These are phyloP conservation scores for Streptanthus diversifolius DNA, from an alignment of 345 rosid genomes.

Conservation along the genomic window DNA sequence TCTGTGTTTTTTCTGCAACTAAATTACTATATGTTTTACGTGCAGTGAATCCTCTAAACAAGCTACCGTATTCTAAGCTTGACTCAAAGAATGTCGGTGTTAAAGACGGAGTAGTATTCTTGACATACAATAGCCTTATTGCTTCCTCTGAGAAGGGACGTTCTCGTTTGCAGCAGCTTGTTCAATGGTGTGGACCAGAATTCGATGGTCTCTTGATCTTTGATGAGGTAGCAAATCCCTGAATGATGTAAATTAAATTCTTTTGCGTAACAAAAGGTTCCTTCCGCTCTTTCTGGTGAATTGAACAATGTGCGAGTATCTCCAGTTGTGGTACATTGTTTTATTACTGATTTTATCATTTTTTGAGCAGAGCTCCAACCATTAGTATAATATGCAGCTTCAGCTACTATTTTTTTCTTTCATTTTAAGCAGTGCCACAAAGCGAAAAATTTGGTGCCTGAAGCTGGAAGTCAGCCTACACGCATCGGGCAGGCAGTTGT, in stretches of 20 bases:
- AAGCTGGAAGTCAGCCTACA: constrained; percentile 98
- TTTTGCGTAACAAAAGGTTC: not conserved
- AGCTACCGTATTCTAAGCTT: constrained; percentile 94
- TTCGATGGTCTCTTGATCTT: constrained; percentile 89
- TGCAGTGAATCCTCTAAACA: constrained; percentile 97
- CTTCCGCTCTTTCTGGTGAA: not conserved
- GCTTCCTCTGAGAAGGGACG: constrained; percentile 99
- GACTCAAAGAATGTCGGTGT: constrained; percentile 90
- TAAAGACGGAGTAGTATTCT: constrained; percentile 85
- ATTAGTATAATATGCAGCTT: constrained; percentile 30
- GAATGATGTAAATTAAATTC: constrained; percentile 18
- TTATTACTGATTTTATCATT: constrained; percentile 1
- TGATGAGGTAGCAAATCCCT: constrained; percentile 66
- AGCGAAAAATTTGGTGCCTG: constrained; percentile 98
- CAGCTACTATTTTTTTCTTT: constrained; percentile 24
- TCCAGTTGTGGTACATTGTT: constrained; percentile 13
- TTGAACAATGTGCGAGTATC: constrained; percentile 22
- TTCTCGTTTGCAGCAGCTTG: constrained; percentile 97
- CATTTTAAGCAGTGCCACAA: constrained; percentile 82
- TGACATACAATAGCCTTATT: constrained; percentile 96
- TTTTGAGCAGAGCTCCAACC: not conserved
- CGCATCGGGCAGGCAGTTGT: constrained; percentile 97
- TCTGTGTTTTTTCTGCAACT: constrained; percentile 11
- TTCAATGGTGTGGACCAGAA: constrained; percentile 91
- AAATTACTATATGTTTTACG: constrained; percentile 23